Evolutionary conservation across 2,329 filamentous ascomycete species (phyloP), one percentile per base, ranked within the genome.

Genomic region (Mariannaea sp.): DNA sequence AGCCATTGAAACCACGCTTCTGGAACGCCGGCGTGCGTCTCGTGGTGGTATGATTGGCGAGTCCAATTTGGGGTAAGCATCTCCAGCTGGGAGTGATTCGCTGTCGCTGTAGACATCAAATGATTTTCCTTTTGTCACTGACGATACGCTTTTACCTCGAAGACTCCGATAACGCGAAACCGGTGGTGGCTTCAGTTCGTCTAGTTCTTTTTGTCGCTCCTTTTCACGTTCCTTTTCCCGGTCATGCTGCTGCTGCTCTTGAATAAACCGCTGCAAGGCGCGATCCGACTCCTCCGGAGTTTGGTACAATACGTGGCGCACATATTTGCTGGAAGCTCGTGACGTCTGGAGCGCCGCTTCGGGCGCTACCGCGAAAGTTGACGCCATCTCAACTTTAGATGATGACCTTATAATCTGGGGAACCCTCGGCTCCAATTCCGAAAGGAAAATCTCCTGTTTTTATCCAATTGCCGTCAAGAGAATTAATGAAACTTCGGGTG

Each of bases 111-210:
- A 72, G 29, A 71, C 62, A 26, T 72, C 65, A 48, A 73, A 70
- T 3, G 61, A 56, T 42, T 49, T 59, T 14, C 50, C 58, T 13
- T 49, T 55, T 7, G 58, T 62, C 7, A 49, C 32, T 33, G 69
- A 66, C 17, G 70, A 71, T 8, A 71, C 59, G 58, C 70, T 73
- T 43, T 71, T 73, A 24, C 70, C 71, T 5, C 70, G 65, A 17
- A 73, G 63, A 26, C 47, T 63, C 49, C 66, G 70, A 48, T 68
- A 71, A 35, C 68, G 67, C 4, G 72, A 73, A 8, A 60, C 52
- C 13, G 60, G 42, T 7, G 59, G 63, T 16, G 63, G 62, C 50
- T 50, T 59, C 48, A 45, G 49, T 42, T 40, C 55, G 53, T 44
- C 49, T 38, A 41, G 45, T 42, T 45, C 53, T 13, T 27, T 27